A percentile compares a stretch with the other conserved stretches of the same genome.
These are phyloP conservation scores for Fistulifera solaris DNA, from an alignment of 108 stramenopile genomes.

Conservation along the genomic window DNA sequence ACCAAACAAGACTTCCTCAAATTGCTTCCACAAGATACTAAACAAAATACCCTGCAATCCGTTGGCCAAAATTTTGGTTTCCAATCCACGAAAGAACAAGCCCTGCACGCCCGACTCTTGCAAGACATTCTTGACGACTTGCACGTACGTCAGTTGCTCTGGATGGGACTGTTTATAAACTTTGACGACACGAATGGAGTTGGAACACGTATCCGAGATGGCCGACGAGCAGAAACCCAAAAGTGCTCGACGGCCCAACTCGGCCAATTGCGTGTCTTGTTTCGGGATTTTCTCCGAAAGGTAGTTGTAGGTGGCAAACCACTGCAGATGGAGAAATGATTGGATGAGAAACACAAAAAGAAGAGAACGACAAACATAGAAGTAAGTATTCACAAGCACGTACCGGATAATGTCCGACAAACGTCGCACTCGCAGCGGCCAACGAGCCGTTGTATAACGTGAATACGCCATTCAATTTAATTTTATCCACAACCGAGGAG, in stretches of 20 bases:
- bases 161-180: slow-evolving; percentile 95
- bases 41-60: slow-evolving; percentile 97
- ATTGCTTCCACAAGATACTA: slow-evolving; percentile 96
- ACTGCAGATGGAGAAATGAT: slow-evolving; percentile 9
- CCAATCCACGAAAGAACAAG: slow-evolving; percentile 94
- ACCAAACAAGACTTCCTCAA: slow-evolving; percentile 85
- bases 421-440: slow-evolving; percentile 91
- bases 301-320: slow-evolving; percentile 95
- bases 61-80: slow-evolving; percentile 97
- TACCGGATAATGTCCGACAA: slow-evolving; percentile 94
- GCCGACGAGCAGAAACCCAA: slow-evolving; percentile 91
- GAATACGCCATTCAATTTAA: slow-evolving; percentile 72
- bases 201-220: slow-evolving; percentile 91
- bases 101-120: slow-evolving; percentile 82
- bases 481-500: slow-evolving; percentile 74
- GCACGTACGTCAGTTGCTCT: slow-evolving; percentile 79
- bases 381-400: too few species aligned
- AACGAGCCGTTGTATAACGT: slow-evolving; percentile 91
- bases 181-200: slow-evolving; percentile 97
- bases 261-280: slow-evolving; percentile 69
- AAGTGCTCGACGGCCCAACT: slow-evolving; percentile 88
- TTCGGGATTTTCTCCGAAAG: slow-evolving; percentile 89
- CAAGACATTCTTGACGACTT: slow-evolving; percentile 85
- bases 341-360: too few species aligned
- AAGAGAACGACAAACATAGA: too few species aligned